These are phyloP conservation scores for Torulaspora indica DNA, from an alignment of 805 yeast genomes.

Conservation along the genomic window DNA sequence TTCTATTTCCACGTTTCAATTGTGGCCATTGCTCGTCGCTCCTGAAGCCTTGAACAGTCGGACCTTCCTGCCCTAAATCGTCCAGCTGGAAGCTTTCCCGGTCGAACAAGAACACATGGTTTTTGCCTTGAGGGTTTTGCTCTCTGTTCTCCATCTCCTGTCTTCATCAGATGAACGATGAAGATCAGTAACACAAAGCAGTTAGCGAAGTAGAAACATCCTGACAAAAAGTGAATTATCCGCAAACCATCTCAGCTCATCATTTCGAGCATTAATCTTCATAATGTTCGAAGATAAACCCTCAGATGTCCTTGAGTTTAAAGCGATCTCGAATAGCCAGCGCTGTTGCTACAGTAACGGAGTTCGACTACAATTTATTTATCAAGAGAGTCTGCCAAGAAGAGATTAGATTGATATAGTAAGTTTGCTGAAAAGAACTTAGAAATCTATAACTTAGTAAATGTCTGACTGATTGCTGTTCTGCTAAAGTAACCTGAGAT, in stretches of 20 bases:
- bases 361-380: too few relatives aligned
- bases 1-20: conserved; percentile 13
- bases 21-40: conserved; percentile 22
- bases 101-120: neutral
- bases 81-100: conserved; percentile 2
- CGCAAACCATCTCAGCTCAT: too few relatives aligned
- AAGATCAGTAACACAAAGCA: neutral
- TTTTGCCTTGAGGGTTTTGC: neutral
- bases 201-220: neutral
- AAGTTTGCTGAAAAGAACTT: neutral
- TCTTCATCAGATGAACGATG: neutral
- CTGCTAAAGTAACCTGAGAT: conserved; percentile 1
- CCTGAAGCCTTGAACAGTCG: neutral
- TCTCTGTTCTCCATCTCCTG: neutral
- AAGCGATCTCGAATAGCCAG: too few relatives aligned
- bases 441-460: neutral
- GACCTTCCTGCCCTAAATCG: conserved; percentile 6
- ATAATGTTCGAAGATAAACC: too few relatives aligned
- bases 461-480: neutral
- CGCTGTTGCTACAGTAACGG: too few relatives aligned
- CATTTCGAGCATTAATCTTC: too few relatives aligned
- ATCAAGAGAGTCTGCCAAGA: too few relatives aligned
- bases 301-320: too few relatives aligned
- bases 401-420: neutral
- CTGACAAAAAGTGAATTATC: neutral